These are phyloP conservation scores for Clarireedia sp. DNA, from an alignment of 2,329 filamentous ascomycete species.

Conservation along the genomic window DNA sequence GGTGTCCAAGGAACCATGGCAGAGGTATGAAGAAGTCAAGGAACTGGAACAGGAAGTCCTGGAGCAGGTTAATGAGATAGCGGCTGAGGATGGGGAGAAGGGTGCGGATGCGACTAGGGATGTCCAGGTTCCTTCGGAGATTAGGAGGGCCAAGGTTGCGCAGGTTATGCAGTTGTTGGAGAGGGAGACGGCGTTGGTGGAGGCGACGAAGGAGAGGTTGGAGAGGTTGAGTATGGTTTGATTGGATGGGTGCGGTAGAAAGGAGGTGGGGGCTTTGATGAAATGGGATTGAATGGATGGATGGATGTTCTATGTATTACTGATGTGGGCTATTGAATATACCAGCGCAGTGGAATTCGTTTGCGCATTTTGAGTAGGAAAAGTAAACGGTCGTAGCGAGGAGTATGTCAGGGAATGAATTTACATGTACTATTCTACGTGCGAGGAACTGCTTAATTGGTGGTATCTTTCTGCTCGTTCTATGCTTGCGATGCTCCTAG, in stretches of 20 bases:
- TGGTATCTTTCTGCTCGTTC: no score
- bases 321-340: no score
- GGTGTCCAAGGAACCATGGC: slow-evolving; percentile 40
- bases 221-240: slow-evolving; percentile 41
- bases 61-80: slow-evolving; percentile 23
- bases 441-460: no score
- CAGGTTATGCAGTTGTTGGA: slow-evolving; percentile 57
- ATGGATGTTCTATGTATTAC: no score
- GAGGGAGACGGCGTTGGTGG: slow-evolving; percentile 59
- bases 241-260: not conserved
- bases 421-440: no score
- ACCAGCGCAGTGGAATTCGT: no score
- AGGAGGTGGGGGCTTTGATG: not conserved
- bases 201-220: slow-evolving; percentile 55
- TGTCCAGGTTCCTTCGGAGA: slow-evolving; percentile 45
- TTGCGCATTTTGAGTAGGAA: no score
- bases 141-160: slow-evolving; percentile 54
- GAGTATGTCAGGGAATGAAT: no score
- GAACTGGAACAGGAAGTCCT: slow-evolving; percentile 34
- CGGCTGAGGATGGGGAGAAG: not conserved
- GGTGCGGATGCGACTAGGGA: slow-evolving; percentile 10
- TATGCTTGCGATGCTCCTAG: no score
- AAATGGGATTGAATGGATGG: not conserved
- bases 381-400: no score
- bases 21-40: slow-evolving; percentile 46